Base-by-base conservation (phyloP, 2,329 filamentous ascomycete genomes). In the Colletotrichum aenigma region DNA sequence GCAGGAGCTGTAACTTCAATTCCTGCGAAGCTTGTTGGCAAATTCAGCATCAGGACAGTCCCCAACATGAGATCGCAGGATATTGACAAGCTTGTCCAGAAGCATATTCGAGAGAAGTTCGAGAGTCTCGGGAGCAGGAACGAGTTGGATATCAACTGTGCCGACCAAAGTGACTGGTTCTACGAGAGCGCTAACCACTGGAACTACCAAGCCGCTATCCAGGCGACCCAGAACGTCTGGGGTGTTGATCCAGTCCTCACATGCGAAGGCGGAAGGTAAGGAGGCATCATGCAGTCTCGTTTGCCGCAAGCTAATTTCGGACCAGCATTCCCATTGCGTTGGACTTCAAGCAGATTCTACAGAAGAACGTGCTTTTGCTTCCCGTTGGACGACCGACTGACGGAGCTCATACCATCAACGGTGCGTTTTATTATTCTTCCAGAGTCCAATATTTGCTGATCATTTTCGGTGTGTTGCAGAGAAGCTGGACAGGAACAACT, bases 141-240 rank as follows among this genome's bases (percentile, higher is more conserved):
- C 89, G 96, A 90, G 13, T 86, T 98, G 82, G 94, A 95, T 80
- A 93, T 96, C 70, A 93, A 90, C 83, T 90, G 96, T 74, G 93
- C 96, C 86, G 96, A 99, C 88, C 93, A 93, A 75, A 97, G 97
- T 80, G 98, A 98, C 87, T 99, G 97, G 97, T 99, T 97, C 97
- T 96, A 98, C 58, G 96, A 97, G 66, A 96, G 94, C 82, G 96
- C 97, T 36, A 97, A 98, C 87, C 96, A 99, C 90, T 98, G 97
- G 96, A 99, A 99, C 90, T 99, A 98, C 87, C 91, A 93, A 34
- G 96, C 96, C 24, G 97, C 97, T 10, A 92, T 94, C 82, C 98
- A 98, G 90, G 97, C 97, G 18, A 95, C 97, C 36, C 94, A 98
- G 89, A 92, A 95, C 78, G 97, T 99, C 32, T 99, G 96, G 91